Percentiles rank a stretch among this genome's conserved stretches.
These are phyloP conservation scores for Hypoxylon subgilvum DNA, from an alignment of 495 filamentous ascomycete species.

Conservation along the genomic window DNA sequence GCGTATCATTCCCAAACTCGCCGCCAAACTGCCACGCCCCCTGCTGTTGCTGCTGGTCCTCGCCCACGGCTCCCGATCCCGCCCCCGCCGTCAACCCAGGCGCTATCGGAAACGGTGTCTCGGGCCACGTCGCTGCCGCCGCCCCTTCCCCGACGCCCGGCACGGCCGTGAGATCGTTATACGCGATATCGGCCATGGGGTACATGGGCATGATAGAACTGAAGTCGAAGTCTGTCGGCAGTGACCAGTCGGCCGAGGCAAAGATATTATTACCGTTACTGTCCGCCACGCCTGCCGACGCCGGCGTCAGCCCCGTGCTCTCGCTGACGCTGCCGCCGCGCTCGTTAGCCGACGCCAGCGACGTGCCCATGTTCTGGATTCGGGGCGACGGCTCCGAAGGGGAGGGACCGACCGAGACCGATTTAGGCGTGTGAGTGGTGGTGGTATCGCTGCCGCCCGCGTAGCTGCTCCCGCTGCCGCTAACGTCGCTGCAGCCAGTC, in stretches of 20 bases:
- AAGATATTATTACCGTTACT: conserved; percentile 26
- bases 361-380: conserved; percentile 6
- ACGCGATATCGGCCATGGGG: conserved; percentile 59
- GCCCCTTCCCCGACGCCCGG: conserved; percentile 33
- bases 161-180: conserved; percentile 54
- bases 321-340: conserved; percentile 26
- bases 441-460: conserved; percentile 11
- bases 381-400: conserved; percentile 27
- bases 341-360: conserved; percentile 16
- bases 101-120: conserved; percentile 18
- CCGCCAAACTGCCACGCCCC: conserved; percentile 45
- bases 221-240: conserved; percentile 54
- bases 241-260: conserved; percentile 37
- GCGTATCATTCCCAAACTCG: conserved; percentile 58
- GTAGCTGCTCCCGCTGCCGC: conserved; percentile 14
- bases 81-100: conserved; percentile 19
- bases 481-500: conserved; percentile 8
- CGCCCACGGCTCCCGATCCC: conserved; percentile 2
- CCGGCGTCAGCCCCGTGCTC: conserved; percentile 27
- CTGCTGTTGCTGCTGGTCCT: conserved; percentile 16
- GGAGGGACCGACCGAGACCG: no score
- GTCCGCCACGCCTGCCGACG: neutral
- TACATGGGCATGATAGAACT: conserved; percentile 58
- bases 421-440: conserved; percentile 36
- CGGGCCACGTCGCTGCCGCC: conserved; percentile 25